Evolutionary conservation across 2,329 filamentous ascomycete genomes (phyloP), one percentile per base, ranked within the genome.

Genomic region (Alternaria ventricosa): DNA sequence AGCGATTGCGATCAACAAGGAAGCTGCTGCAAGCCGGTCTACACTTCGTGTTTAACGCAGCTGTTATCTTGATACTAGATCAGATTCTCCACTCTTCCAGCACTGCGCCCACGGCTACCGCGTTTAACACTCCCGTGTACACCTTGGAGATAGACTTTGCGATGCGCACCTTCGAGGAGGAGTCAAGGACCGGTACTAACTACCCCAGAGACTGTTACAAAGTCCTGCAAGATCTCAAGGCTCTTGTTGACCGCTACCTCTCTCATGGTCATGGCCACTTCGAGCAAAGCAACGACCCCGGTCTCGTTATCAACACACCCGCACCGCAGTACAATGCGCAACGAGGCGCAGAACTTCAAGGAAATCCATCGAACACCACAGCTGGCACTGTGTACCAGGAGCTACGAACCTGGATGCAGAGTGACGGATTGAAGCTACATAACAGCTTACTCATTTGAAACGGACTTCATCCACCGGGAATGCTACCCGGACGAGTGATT

Each of bases 21-120:
- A 69, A 67, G 27, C 58, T 74, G 30, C 57, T 75, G 5, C 71
- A 73, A 51, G 66, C 71, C 25, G 68, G 68, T 15, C 45, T 75
- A n/a, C 73, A 75, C 33, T 74, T 72, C 41, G 63, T 75, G 4
- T 75, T 75, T 54, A 74, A 75, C 51, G 72, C 72, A 22, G 65
- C 70, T n/a, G 70, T 75, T 18, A 61, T 75, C 36, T 57, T 75
- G 25, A 63, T 75, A 27, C 61, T 75, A 22, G 60, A 70, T 53
- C 71, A 69, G n/a, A 67, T 75, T 20, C 56, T 69, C 23, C 53
- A 57, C 27, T 30, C 20, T 22, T 49, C 45, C 3, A 28, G 25
- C 25, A 28, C 46, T 27, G n/a, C 59, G 4, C 6, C 20, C 18
- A 57, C 45, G 11, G 33, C 45, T 6, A 46, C 51, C 41, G 22